A percentile compares a stretch with the other conserved stretches of the same genome.
These are phyloP conservation scores for Neurospora sublineolata DNA, from an alignment of 495 filamentous ascomycete species.

Conservation along the genomic window DNA sequence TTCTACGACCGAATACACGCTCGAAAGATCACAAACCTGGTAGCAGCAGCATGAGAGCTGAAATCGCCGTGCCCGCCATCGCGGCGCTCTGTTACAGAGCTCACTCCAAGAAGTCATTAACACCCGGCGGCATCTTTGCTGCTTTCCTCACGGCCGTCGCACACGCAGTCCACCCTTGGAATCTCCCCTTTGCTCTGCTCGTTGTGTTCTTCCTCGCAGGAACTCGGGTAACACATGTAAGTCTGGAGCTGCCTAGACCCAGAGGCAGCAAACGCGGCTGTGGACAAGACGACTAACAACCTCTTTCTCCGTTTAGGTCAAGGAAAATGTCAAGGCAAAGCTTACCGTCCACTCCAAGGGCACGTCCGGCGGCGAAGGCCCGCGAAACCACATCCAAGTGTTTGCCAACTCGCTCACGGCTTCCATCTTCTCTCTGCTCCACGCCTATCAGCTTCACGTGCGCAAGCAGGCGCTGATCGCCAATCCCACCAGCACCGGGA, in stretches of 20 bases:
- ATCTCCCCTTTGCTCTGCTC: slow-evolving; percentile 71
- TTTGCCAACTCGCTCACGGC: slow-evolving; percentile 78
- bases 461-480: slow-evolving; percentile 22
- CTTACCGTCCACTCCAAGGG: slow-evolving; percentile 70
- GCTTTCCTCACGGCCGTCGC: slow-evolving; percentile 61
- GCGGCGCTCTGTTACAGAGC: slow-evolving; percentile 56
- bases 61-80: slow-evolving; percentile 56
- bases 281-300: background rate
- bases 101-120: slow-evolving; percentile 62
- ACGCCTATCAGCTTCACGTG: slow-evolving; percentile 49
- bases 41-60: slow-evolving; percentile 48
- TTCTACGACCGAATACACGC: background rate
- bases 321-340: slow-evolving; percentile 71
- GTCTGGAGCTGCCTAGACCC: background rate
- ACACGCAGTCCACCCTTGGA: slow-evolving; percentile 86
- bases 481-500: slow-evolving; percentile 2
- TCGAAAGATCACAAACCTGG: background rate
- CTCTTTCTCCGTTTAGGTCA: slow-evolving; percentile 41
- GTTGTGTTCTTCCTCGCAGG: slow-evolving; percentile 79
- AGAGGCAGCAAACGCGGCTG: background rate
- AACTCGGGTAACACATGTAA: slow-evolving; percentile 70
- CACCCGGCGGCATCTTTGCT: slow-evolving; percentile 55
- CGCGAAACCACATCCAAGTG: slow-evolving; percentile 79
- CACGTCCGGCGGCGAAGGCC: slow-evolving; percentile 60
- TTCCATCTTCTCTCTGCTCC: slow-evolving; percentile 58